phyloP scores from a whole-genome alignment of 371 early-diverging fungal genomes.

The Choanephora cucurbitarum region DNA sequence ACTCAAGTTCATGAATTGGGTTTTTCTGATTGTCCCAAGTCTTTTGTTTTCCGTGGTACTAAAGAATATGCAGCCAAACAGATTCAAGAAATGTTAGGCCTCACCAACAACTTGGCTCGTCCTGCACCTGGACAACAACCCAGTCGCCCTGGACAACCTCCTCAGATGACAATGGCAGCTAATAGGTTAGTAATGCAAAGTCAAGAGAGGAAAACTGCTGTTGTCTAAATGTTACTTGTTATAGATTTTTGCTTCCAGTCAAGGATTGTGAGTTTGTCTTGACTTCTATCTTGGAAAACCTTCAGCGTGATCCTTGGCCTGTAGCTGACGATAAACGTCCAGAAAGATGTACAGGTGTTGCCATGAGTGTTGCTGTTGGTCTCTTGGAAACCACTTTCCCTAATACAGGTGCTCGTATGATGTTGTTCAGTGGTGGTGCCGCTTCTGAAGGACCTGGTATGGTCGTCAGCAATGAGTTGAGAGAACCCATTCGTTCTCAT shows the following conservation, averaged over 20 bases:
- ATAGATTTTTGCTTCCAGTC: slow-evolving; percentile 86
- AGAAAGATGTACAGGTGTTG: slow-evolving; percentile 97
- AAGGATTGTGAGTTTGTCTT: slow-evolving; percentile 95
- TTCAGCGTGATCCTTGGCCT: slow-evolving; percentile 99
- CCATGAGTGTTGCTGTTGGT: slow-evolving; percentile 94
- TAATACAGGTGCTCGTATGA: slow-evolving; percentile 93
- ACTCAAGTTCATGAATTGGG: slow-evolving; percentile 95
- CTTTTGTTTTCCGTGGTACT: slow-evolving; percentile 97
- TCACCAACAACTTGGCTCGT: slow-evolving; percentile 59
- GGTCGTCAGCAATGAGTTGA: slow-evolving; percentile 91
- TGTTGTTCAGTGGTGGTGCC: slow-evolving; percentile 98
- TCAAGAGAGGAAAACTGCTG: neutral
- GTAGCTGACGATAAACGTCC: slow-evolving; percentile 93
- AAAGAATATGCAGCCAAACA: slow-evolving; percentile 96
- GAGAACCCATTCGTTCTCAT: slow-evolving; percentile 96
- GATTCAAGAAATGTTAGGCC: slow-evolving; percentile 94
- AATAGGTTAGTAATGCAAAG: no score
- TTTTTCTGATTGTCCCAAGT: slow-evolving; percentile 93
- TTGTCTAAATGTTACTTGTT: no score
- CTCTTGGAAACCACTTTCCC: slow-evolving; percentile 94
- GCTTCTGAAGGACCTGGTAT: slow-evolving; percentile 98
- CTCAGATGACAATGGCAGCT: slow-evolving; percentile 53
- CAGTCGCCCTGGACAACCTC: slow-evolving; percentile 62
- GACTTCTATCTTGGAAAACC: slow-evolving; percentile 91
- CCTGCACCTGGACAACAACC: slow-evolving; percentile 55